Evolutionary conservation across 257 asterid species (phyloP), one percentile per base, ranked within the genome.

Genomic region (Gynochthodes officinalis): DNA sequence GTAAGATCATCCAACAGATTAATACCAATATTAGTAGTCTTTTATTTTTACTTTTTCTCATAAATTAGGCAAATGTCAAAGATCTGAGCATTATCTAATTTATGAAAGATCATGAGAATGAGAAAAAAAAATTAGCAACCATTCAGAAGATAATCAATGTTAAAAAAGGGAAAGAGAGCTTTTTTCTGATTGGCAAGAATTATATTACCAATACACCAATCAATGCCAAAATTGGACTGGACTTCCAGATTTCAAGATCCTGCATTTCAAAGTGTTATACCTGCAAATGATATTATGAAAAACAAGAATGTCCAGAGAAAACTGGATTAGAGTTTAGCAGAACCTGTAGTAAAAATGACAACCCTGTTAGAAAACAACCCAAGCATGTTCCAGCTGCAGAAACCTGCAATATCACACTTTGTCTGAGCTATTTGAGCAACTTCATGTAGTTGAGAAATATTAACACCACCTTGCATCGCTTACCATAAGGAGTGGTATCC

Each of bases 281-380:
- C 25, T 72, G 64, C 69, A 81, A 39, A 62, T 62, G 50, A 43
- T 67, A 35, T 21, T 46, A 66, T 39, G 0, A 30, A 25, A 35
- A 32, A 7, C 33, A 11, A 21, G 25, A 49, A 62, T 23, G 37
- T 46, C 13, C 5, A 70, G 61, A 42, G 13, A 46, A 58, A 57
- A 55, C 44, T 32, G 50, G 50, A 52, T 35, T 0, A 76, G 55
- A 37, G 21, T 30, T 28, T 33, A 35, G 67, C 58, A 58, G 49
- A 75, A 92, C 98, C 96, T 92, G 94, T 77, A 90, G 82, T 44
- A 88, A 79, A 86, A 78, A 91, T 48, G 97, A 89, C 32, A 84
- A 75, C 66, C 95, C 96, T 9, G 86, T 81, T 50, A 86, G 78
- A 42, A 88, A 83, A 82, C 97, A 85, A 46, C 97, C 97, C 81